Evolutionary conservation across 1,284 basidiomycete species (phyloP), one percentile per base, ranked within the genome.

Genomic region (Ceratobasidium sp.): DNA sequence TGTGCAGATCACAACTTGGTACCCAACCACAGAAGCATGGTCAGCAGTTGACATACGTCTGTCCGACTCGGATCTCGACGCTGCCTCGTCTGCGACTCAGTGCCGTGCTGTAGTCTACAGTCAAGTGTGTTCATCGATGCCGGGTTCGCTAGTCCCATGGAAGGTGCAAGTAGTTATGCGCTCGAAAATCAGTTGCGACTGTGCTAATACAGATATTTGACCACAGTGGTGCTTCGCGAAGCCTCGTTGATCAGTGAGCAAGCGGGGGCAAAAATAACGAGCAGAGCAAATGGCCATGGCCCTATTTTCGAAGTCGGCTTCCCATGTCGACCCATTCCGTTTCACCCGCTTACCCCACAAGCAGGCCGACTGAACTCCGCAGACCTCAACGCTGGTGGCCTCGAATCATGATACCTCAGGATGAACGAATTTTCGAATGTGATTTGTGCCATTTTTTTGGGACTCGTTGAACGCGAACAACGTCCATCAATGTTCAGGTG

Each of bases 211-310:
- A 48, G 2, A 16, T 18, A 16, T 46, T n/a, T 48, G 5, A 8
- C 46, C 46, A 7, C 21, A 18, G 18, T 33, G n/a, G 11, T 48
- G 46, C 46, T 48, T 48, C 46, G 46, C 46, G n/a, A 48, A 48
- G 46, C n/a, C n/a, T n/a, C n/a, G 46, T n/a, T 48, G 18, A 48
- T 48, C 46, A 48, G 46, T 59, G 36, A 59, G 38, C 8, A 8
- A 23, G 21, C 16, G 56, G 56, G 36, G 42, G 38, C 38, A 59
- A 59, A 59, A 59, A 59, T 59, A 59, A 36, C 9, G 21, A 23
- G 38, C 42, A 59, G 56, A 59, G 25, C 56, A 59, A 21, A 40
- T 59, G 56, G 56, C 21, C 56, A 25, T 21, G 56, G 36, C 38
- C 38, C 23, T 42, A 59, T 59, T 59, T 42, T n/a, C 56, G 56